Conservation (phyloP, 768 basidiomycete species). For the Amyloporia xantha region DNA sequence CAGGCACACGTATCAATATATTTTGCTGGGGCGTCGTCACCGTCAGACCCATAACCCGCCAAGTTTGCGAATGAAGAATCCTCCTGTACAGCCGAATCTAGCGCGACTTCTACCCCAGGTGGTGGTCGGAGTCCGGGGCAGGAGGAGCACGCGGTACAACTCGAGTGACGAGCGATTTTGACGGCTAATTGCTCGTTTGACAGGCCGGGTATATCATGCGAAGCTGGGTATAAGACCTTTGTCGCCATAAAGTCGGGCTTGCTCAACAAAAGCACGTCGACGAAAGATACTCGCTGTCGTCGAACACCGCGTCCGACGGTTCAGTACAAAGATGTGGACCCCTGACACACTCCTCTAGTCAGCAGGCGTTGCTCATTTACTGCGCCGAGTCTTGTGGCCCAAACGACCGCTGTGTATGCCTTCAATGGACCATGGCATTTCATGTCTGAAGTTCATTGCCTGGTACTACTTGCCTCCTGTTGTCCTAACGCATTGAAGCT, state of each 20-base stretch:
- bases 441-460: too few relatives aligned
- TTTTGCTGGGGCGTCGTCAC: slow-evolving; percentile 41
- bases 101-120: slow-evolving; percentile 47
- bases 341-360: too few relatives aligned
- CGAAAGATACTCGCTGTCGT: background rate
- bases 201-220: slow-evolving; percentile 43
- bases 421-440: too few relatives aligned
- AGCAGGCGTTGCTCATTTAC: too few relatives aligned
- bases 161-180: slow-evolving; percentile 80
- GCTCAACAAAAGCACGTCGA: too few relatives aligned
- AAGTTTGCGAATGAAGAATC: slow-evolving; percentile 46
- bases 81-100: slow-evolving; percentile 39
- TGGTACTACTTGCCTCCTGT: too few relatives aligned
- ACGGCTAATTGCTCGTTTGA: slow-evolving; percentile 47
- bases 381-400: too few relatives aligned
- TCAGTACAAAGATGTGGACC: too few relatives aligned
- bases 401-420: too few relatives aligned
- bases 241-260: slow-evolving; percentile 25
- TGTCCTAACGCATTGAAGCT: too few relatives aligned
- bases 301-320: background rate
- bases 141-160: slow-evolving; percentile 56
- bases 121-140: slow-evolving; percentile 72
- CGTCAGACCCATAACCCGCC: slow-evolving; percentile 66
- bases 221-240: slow-evolving; percentile 64
- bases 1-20: slow-evolving; percentile 64